Evolutionary conservation across 306 rosid genomes (phyloP), one percentile per base, ranked within the genome.

Genomic region (Castanospermum australe): DNA sequence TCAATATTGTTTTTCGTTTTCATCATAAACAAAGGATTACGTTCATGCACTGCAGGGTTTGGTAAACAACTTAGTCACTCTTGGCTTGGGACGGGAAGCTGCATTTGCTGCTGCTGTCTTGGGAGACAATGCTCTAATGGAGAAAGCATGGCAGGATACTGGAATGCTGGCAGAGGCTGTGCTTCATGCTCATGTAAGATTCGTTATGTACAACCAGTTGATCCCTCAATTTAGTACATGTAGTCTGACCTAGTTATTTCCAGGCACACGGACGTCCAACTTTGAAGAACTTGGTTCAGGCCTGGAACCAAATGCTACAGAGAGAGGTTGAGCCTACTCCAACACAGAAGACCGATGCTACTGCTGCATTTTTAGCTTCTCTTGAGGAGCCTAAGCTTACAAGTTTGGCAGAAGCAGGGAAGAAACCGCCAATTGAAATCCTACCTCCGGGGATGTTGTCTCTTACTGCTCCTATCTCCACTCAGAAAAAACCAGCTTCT

Each of bases 151-250:
- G 98, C 99, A 93, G 85, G 99, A 96, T 66, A 96, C 98, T 15
- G 99, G 99, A 81, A 93, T 96, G 99, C 92, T 89, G 28, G 99
- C 98, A 4, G 99, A 96, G 83, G 98, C 99, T 60, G 99, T 96
- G 80, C 98, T 96, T 84, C 99, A 96, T 84, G 92, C 99, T 81
- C 98, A 96, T 56, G 99, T 93, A 91, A 45, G 86, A 79, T 44
- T 50, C 41, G 54, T 75, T 39, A 18, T 17, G 15, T 44, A 62
- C 60, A 57, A 2, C 75, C 8, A 28, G 52, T 56, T 73, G 20
- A 47, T 24, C 68, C 65, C 68, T 30, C 55, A 35, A 39, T 79
- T 69, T 42, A 42, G 42, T 73, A 50, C 73, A 56, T 69, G 70
- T 61, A 68, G 30, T 80, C 78, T 88, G 82, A 90, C 81, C 28